Conservation (phyloP, 1,139 yeast species). For the Diutina siamensis region DNA sequence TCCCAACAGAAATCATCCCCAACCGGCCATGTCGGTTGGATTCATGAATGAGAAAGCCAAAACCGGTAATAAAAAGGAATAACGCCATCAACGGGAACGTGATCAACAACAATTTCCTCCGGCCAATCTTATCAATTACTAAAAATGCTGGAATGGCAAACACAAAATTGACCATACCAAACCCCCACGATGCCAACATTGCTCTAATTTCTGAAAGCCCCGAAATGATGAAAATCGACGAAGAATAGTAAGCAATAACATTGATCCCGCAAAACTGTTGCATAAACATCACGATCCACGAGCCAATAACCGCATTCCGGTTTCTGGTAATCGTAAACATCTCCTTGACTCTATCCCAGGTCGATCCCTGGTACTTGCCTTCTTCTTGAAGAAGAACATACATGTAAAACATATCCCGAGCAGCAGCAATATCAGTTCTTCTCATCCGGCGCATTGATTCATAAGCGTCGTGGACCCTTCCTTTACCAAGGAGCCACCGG, state of each 20-base stretch:
- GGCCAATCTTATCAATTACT: conserved; percentile 6
- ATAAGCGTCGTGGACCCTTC: background rate
- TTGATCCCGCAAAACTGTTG: conserved; percentile 88
- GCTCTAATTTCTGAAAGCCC: conserved; percentile 1
- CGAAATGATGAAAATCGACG: conserved; percentile 3
- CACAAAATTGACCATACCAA: conserved; percentile 6
- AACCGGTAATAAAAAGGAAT: conserved; percentile 2
- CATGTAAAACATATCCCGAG: conserved; percentile 68
- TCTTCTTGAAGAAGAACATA: conserved; percentile 13
- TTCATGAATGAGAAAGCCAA: conserved; percentile 50
- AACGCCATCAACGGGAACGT: conserved; percentile 6
- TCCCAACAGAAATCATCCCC: conserved; percentile 59
- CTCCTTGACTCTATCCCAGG: conserved; percentile 32
- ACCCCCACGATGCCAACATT: conserved; percentile 6
- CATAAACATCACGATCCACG: conserved; percentile 79
- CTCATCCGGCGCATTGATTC: background rate
- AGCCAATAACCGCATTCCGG: conserved; percentile 71
- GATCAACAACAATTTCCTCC: background rate
- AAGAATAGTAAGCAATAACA: background rate
- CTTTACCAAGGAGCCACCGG: conserved; percentile 6
- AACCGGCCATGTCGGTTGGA: conserved; percentile 24
- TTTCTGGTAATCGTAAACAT: conserved; percentile 64
- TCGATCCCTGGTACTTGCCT: conserved; percentile 9
- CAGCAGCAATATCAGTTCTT: conserved; percentile 29
- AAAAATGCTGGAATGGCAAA: conserved; percentile 6